Conservation (phyloP, 768 basidiomycete species). For the Pulveroboletus frians region DNA sequence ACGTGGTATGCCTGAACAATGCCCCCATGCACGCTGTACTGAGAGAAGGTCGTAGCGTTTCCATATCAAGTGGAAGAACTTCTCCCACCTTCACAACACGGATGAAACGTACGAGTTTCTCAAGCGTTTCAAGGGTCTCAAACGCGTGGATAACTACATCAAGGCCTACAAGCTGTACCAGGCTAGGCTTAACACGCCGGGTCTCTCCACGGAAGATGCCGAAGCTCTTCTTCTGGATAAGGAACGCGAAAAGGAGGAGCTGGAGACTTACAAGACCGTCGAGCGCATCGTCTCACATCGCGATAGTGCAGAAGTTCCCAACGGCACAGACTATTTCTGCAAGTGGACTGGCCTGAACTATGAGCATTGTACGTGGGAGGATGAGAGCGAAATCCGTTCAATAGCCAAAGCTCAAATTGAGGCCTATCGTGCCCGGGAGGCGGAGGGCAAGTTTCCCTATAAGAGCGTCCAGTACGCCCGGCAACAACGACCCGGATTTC, state of each 20-base stretch:
- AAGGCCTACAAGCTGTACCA: conserved; percentile 79
- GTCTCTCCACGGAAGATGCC: conserved; percentile 77
- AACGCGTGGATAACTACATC: conserved; percentile 99
- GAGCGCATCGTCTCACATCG: conserved; percentile 86
- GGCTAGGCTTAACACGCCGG: conserved; percentile 55
- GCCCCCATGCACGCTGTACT: background rate
- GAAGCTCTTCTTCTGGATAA: conserved; percentile 87
- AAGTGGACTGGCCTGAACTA: conserved; percentile 96
- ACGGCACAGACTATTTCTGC: conserved; percentile 82
- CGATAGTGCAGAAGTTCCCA: conserved; percentile 45
- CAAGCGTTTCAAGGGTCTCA: conserved; percentile 91
- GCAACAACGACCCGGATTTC: conserved; percentile 69
- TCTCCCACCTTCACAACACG: conserved; percentile 98
- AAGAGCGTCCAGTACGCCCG: conserved; percentile 69
- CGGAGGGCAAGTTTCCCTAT: conserved; percentile 77
- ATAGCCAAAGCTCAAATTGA: conserved; percentile 77
- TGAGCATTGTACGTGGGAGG: conserved; percentile 95
- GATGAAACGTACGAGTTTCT: conserved; percentile 96
- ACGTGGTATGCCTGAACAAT: conserved; percentile 54
- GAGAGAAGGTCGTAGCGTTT: conserved; percentile 59
- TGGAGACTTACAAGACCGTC: conserved; percentile 85
- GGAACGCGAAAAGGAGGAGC: conserved; percentile 86
- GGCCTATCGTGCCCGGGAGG: conserved; percentile 71
- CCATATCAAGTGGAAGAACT: conserved; percentile 99
- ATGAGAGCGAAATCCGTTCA: conserved; percentile 68